These are phyloP conservation scores for Pleurotus salmoneostramineus DNA, from an alignment of 768 basidiomycete genomes.

Conservation along the genomic window DNA sequence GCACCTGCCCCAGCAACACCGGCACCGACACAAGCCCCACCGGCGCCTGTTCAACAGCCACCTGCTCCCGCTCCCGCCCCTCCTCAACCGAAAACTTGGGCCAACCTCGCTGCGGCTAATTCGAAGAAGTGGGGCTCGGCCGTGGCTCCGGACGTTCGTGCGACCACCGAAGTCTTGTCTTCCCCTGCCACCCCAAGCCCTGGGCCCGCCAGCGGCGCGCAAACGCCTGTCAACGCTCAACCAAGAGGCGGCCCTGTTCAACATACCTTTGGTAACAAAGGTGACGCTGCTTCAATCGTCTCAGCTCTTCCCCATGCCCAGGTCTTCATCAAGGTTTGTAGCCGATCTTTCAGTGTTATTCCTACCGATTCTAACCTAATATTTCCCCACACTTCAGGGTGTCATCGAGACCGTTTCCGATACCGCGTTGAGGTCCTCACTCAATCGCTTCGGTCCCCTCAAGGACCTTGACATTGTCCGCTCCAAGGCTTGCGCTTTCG, in stretches of 20 bases:
- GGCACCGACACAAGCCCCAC: conserved; percentile 22
- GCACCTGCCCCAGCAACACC: conserved; percentile 22
- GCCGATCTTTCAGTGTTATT: neutral
- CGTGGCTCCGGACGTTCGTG: conserved; percentile 74
- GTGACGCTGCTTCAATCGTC: conserved; percentile 29
- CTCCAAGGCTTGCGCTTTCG: conserved; percentile 87
- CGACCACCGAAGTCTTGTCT: conserved; percentile 57
- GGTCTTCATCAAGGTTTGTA: conserved; percentile 87
- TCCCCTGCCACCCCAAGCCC: conserved; percentile 22
- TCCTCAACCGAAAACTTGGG: conserved; percentile 81
- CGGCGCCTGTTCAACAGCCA: conserved; percentile 22
- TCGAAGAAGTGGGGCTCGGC: conserved; percentile 81
- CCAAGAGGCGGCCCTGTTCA: conserved; percentile 24
- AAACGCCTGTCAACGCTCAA: conserved; percentile 24
- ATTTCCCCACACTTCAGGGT: conserved; percentile 36
- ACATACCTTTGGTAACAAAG: conserved; percentile 12
- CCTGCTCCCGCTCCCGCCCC: conserved; percentile 29
- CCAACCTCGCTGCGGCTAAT: conserved; percentile 83
- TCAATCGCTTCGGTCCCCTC: conserved; percentile 75
- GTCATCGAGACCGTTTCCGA: conserved; percentile 66
- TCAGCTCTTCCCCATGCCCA: conserved; percentile 62
- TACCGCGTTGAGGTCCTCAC: conserved; percentile 39
- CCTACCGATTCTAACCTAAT: conserved; percentile 6
- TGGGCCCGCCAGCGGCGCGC: conserved; percentile 33
- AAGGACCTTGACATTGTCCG: conserved; percentile 90